phyloP scores from a whole-genome alignment of 2,329 filamentous ascomycete species.

The Colletotrichum destructivum region DNA sequence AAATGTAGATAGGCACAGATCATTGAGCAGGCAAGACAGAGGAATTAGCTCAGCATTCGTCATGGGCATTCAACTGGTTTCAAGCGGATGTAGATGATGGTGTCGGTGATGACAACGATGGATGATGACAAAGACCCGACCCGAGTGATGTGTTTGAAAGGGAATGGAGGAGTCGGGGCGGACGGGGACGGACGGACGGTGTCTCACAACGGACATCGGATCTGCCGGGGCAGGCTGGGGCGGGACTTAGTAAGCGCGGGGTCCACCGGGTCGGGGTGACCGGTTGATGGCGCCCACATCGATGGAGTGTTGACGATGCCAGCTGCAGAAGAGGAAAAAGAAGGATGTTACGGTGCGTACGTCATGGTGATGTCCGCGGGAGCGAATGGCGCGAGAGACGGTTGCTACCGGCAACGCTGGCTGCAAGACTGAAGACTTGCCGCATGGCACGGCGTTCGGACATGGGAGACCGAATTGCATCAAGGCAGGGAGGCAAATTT shows the following conservation, averaged over 20 bases:
- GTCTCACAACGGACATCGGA: constrained; percentile 33
- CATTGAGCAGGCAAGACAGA: constrained; percentile 39
- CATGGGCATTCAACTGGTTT: constrained; percentile 8
- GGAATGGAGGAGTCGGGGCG: background rate
- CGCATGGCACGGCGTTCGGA: background rate
- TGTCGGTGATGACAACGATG: too few species aligned
- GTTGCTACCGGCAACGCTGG: background rate
- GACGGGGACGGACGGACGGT: constrained; percentile 17
- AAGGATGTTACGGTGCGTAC: background rate
- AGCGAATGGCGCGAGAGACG: background rate
- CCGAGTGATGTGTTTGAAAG: too few species aligned
- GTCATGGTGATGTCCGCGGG: background rate
- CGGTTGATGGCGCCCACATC: background rate
- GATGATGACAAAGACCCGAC: too few species aligned
- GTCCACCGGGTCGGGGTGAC: constrained; percentile 13
- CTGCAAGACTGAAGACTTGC: background rate
- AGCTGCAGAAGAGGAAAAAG: too few species aligned
- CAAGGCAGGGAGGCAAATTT: background rate
- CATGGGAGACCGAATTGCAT: background rate
- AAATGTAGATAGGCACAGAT: constrained; percentile 42
- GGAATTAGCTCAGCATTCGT: constrained; percentile 31
- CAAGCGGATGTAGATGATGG: background rate
- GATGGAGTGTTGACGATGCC: too few species aligned
- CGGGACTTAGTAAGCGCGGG: constrained; percentile 34
- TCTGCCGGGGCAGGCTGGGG: constrained; percentile 25